A percentile compares a stretch with the other conserved stretches of the same genome.
These are phyloP conservation scores for Typha latifolia DNA, from an alignment of 176 grass and related monocot genomes.

Conservation along the genomic window DNA sequence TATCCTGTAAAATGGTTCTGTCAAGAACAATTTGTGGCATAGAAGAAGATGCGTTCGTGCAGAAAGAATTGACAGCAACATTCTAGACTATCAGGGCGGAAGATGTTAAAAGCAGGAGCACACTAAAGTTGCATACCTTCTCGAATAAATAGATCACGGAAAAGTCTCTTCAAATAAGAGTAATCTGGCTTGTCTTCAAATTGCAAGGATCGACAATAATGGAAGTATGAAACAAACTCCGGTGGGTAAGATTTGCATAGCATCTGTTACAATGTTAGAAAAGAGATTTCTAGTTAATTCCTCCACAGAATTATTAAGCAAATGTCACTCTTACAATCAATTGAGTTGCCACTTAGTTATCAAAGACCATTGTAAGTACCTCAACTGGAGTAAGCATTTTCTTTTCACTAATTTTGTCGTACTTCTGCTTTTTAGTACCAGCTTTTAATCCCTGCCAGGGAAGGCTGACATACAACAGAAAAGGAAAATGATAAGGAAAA, in stretches of 20 bases:
- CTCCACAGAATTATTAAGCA: no score
- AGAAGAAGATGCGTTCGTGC: not conserved
- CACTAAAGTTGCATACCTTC: constrained; percentile 35
- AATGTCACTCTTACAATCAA: no score
- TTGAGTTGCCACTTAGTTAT: no score
- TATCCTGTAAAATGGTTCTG: constrained; percentile 35
- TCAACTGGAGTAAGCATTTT: constrained; percentile 75
- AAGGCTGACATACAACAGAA: constrained; percentile 23
- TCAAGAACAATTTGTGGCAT: not conserved
- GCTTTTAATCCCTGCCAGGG: constrained; percentile 83
- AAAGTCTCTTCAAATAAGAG: constrained; percentile 68
- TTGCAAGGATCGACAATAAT: constrained; percentile 72
- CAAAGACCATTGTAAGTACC: constrained; percentile 15
- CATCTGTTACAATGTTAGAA: constrained; percentile 34
- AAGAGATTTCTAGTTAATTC: constrained; percentile 2
- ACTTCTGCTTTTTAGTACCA: constrained; percentile 77
- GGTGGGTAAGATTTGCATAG: constrained; percentile 76
- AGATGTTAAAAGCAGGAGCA: no score
- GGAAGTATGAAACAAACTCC: constrained; percentile 73
- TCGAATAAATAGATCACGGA: constrained; percentile 67
- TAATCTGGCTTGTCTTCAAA: constrained; percentile 94
- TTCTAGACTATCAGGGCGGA: no score
- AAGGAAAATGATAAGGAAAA: no score
- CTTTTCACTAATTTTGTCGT: constrained; percentile 75
- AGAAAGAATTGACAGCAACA: not conserved